phyloP scores from a whole-genome alignment of 257 asterid genomes.

The Solanum rostratum region DNA sequence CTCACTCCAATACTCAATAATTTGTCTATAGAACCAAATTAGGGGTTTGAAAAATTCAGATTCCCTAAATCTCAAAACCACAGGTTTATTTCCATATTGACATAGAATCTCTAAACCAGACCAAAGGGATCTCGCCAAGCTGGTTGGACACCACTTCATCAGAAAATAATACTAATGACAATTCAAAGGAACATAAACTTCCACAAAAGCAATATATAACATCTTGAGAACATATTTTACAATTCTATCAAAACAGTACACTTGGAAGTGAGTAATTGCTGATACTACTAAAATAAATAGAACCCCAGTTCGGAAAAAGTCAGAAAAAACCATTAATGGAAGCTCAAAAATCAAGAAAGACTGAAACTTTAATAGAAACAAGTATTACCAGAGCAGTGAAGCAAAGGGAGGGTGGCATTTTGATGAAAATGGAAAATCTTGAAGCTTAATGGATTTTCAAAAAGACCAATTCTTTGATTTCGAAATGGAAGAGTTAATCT shows the following conservation, averaged over 20 bases:
- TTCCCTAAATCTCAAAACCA: neutral
- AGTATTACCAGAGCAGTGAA: conserved; percentile 31
- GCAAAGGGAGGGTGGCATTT: conserved; percentile 8
- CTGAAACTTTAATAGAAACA: neutral
- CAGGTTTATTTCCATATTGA: neutral
- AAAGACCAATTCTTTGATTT: conserved; percentile 5
- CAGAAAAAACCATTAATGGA: neutral
- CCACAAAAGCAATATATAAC: neutral
- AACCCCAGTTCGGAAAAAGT: neutral
- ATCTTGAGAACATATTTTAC: neutral
- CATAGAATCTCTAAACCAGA: neutral
- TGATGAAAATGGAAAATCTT: conserved; percentile 13
- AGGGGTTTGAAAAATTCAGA: neutral
- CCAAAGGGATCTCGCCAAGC: neutral
- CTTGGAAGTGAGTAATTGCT: neutral
- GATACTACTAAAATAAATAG: neutral
- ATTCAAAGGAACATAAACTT: neutral
- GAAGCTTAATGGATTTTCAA: neutral
- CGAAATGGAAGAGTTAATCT: neutral
- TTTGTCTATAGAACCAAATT: neutral
- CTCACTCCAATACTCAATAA: neutral
- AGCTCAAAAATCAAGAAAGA: neutral
- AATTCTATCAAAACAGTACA: neutral
- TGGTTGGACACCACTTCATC: neutral
- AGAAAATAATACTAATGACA: neutral